Conservation (phyloP, 345 rosid species). For the Euclidium syriacum region DNA sequence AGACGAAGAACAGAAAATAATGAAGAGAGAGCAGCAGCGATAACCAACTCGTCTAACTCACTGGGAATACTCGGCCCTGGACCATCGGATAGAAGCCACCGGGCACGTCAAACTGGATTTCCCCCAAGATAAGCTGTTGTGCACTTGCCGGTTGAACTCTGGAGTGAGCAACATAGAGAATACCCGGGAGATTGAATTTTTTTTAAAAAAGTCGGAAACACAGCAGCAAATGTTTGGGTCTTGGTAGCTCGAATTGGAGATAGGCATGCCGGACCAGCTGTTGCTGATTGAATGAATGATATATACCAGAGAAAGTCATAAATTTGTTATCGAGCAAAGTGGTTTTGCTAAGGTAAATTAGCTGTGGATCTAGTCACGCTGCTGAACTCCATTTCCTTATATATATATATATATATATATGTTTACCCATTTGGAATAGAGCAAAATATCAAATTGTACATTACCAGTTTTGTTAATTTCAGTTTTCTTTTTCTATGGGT, state of each 20-base stretch:
- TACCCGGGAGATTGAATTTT: slow-evolving; percentile 3
- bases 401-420: slow-evolving; percentile 8
- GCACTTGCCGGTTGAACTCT: slow-evolving; percentile 5
- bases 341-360: slow-evolving; percentile 53
- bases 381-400: slow-evolving; percentile 22
- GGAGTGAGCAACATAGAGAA: slow-evolving; percentile 15
- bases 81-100: slow-evolving; percentile 67
- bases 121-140: slow-evolving; percentile 46
- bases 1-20: slow-evolving; percentile 67
- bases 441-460: slow-evolving; percentile 55
- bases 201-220: background rate
- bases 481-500: background rate
- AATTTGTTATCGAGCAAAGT: slow-evolving; percentile 24
- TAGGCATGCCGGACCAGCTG: slow-evolving; percentile 5
- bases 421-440: slow-evolving; percentile 27
- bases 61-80: slow-evolving; percentile 95
- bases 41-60: slow-evolving; percentile 64
- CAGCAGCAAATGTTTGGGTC: slow-evolving; percentile 14
- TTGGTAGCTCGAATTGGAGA: slow-evolving; percentile 16
- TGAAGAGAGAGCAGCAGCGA: slow-evolving; percentile 34
- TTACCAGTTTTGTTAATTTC: slow-evolving; percentile 61
- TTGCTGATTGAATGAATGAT: slow-evolving; percentile 9
- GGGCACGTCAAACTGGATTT: slow-evolving; percentile 60
- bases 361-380: slow-evolving; percentile 31
- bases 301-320: slow-evolving; percentile 13